Percentiles rank a stretch among this genome's conserved stretches.
phyloP scores from a whole-genome alignment of 305 asterid genomes.

The Plantago coronopus region DNA sequence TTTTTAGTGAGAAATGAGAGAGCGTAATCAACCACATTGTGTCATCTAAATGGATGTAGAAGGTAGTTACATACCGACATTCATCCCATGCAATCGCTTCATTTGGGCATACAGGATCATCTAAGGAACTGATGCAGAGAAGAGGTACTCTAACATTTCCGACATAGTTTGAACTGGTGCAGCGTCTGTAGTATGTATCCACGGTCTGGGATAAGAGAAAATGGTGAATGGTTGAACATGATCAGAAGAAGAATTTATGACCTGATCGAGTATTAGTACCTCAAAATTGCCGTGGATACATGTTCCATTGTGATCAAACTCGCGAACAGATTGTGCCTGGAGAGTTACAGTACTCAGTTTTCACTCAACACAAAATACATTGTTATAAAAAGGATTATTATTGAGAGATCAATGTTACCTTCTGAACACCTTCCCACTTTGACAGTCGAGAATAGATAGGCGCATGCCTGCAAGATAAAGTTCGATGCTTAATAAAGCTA shows the following conservation, averaged over 20 bases:
- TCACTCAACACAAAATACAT: too few relatives aligned
- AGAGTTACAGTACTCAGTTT: neutral
- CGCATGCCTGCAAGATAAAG: conserved; percentile 59
- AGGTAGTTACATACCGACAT: conserved; percentile 40
- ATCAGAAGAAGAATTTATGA: neutral
- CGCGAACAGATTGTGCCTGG: conserved; percentile 73
- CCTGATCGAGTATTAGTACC: conserved; percentile 45
- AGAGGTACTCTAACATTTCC: conserved; percentile 55
- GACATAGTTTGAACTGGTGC: conserved; percentile 42
- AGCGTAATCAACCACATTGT: too few relatives aligned
- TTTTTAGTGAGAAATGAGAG: neutral
- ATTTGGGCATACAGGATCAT: conserved; percentile 63
- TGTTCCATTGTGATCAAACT: conserved; percentile 78
- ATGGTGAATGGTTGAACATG: conserved; percentile 10
- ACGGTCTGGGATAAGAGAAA: conserved; percentile 42
- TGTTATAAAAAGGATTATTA: too few relatives aligned
- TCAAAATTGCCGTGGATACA: conserved; percentile 73
- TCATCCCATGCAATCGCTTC: conserved; percentile 83
- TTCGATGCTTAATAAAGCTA: conserved; percentile 20
- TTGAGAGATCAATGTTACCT: conserved; percentile 34
- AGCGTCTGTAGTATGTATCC: conserved; percentile 56
- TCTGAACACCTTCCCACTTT: conserved; percentile 91
- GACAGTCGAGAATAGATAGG: conserved; percentile 69
- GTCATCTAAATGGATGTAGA: neutral
- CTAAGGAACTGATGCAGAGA: conserved; percentile 52